Conservation (phyloP, 75 land plant genomes). For the Sequoiadendron giganteum region DNA sequence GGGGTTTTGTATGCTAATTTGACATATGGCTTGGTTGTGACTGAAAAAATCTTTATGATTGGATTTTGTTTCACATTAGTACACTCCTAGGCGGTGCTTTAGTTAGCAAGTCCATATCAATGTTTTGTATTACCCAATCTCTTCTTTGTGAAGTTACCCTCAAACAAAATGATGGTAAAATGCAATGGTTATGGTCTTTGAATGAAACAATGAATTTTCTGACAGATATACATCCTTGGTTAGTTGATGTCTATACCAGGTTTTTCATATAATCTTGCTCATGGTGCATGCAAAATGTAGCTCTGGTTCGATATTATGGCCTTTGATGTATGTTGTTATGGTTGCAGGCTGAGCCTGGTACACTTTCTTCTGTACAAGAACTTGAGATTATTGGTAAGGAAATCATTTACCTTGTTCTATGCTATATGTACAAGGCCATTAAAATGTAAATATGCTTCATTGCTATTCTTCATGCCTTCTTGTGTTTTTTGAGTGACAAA, state of each 20-base stretch:
- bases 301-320: neutral
- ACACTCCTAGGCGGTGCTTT: neutral
- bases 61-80: neutral
- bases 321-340: neutral
- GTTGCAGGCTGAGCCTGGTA: neutral
- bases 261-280: neutral
- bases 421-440: neutral
- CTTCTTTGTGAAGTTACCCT: neutral
- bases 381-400: neutral
- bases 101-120: neutral
- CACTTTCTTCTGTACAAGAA: neutral
- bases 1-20: neutral
- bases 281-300: neutral
- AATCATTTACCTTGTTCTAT: neutral
- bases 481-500: neutral
- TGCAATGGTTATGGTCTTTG: neutral
- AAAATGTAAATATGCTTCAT: neutral
- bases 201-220: neutral
- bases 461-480: neutral
- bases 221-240: neutral
- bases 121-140: neutral
- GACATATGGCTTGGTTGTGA: neutral
- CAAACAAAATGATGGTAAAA: neutral
- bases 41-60: neutral
- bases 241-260: neutral